Conservation (phyloP, 148 eudicot species). For the Dianthus caryophyllus region DNA sequence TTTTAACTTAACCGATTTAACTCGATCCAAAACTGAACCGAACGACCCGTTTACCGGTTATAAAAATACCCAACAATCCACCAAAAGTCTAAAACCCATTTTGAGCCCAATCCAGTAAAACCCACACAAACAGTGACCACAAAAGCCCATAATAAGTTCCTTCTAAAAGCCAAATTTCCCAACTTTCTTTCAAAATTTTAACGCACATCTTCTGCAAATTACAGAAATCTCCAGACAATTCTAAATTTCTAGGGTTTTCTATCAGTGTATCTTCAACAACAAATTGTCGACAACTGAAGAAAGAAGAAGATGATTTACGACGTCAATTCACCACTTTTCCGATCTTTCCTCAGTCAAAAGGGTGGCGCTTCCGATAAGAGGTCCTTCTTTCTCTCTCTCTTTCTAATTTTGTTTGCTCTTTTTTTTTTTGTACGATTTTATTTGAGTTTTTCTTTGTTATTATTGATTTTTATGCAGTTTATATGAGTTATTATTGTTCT, state of each 20-base stretch:
- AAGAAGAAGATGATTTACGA: slow-evolving; percentile 51
- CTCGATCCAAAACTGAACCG: too few relatives aligned
- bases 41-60: too few relatives aligned
- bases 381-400: slow-evolving; percentile 10
- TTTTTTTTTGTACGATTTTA: background rate
- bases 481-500: background rate
- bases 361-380: slow-evolving; percentile 67
- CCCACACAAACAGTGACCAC: too few relatives aligned
- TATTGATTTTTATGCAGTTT: background rate
- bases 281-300: background rate
- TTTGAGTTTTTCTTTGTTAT: background rate
- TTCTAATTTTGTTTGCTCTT: background rate
- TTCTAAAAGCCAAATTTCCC: too few relatives aligned
- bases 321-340: slow-evolving; percentile 58
- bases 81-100: too few relatives aligned
- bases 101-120: too few relatives aligned
- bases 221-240: background rate
- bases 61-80: too few relatives aligned
- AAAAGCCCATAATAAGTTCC: too few relatives aligned
- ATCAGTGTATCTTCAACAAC: background rate
- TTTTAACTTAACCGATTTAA: too few relatives aligned
- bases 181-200: too few relatives aligned
- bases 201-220: too few relatives aligned
- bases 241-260: background rate
- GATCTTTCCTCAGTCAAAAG: slow-evolving; percentile 71